A percentile compares a stretch with the other conserved stretches of the same genome.
Conservation (phyloP, 352 stramenopile genomes). For the Globisporangium polare region DNA sequence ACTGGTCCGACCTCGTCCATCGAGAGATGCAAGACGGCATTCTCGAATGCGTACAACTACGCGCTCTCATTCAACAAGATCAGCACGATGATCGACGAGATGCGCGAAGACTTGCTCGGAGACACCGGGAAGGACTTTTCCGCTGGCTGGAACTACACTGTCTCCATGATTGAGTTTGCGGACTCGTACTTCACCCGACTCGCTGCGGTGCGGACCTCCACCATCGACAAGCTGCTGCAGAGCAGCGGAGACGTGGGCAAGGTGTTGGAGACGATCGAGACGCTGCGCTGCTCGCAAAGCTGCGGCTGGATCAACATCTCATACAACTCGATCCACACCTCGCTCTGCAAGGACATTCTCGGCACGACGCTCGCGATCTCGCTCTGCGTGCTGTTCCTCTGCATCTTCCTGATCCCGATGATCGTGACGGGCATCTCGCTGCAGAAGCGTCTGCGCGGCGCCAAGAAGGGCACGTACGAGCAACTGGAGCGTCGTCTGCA, state of each 20-base stretch:
- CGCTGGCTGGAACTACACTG: constrained; percentile 51
- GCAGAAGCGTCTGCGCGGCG: constrained; percentile 74
- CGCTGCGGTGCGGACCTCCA: constrained; percentile 32
- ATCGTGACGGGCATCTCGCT: constrained; percentile 65
- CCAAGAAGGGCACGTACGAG: constrained; percentile 78
- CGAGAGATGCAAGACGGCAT: constrained; percentile 46
- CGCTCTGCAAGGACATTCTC: constrained; percentile 70
- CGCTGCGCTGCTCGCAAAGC: constrained; percentile 64
- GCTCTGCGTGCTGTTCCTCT: constrained; percentile 73
- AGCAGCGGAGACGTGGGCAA: constrained; percentile 38
- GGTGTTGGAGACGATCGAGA: constrained; percentile 58
- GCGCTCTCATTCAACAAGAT: constrained; percentile 53
- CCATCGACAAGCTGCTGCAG: constrained; percentile 38
- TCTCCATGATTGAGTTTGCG: constrained; percentile 62
- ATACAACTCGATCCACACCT: constrained; percentile 73
- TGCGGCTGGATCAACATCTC: constrained; percentile 81
- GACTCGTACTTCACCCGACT: constrained; percentile 54
- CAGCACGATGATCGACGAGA: constrained; percentile 54
- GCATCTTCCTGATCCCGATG: constrained; percentile 70
- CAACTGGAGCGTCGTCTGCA: constrained; percentile 67
- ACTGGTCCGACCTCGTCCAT: constrained; percentile 13
- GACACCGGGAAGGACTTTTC: constrained; percentile 64
- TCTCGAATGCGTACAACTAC: constrained; percentile 60
- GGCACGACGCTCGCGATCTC: constrained; percentile 76
- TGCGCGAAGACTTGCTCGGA: constrained; percentile 70